Conservation (phyloP, 768 basidiomycete species). For the Kwoniella sp. region DNA sequence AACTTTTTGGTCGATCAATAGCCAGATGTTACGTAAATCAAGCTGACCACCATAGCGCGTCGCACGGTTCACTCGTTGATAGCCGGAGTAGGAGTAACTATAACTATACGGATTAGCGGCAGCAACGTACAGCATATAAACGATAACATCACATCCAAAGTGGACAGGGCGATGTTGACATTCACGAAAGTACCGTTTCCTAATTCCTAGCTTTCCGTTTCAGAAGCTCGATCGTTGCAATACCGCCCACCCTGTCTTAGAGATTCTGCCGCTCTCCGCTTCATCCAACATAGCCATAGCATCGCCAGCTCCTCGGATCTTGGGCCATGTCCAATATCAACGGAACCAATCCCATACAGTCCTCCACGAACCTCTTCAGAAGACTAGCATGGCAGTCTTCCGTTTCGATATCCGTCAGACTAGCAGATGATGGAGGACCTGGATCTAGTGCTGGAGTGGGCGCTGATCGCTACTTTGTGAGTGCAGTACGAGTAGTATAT, state of each 20-base stretch:
- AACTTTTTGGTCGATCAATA: not conserved
- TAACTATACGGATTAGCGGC: no score
- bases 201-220: no score
- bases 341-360: constrained; percentile 32
- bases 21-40: not conserved
- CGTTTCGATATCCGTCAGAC: constrained; percentile 82
- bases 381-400: constrained; percentile 88
- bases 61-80: constrained; percentile 1
- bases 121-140: no score
- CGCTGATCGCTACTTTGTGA: constrained; percentile 79
- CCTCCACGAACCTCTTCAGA: constrained; percentile 67
- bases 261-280: no score
- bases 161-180: no score
- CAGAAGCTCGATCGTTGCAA: no score
- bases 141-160: no score
- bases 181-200: no score
- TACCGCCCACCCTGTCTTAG: no score
- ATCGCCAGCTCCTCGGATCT: no score
- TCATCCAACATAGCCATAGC: no score
- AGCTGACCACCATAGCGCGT: not conserved
- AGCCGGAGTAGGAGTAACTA: not conserved
- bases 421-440: constrained; percentile 82
- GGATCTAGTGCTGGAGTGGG: constrained; percentile 88
- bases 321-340: not conserved
- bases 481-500: constrained; percentile 15